A percentile compares a stretch with the other conserved stretches of the same genome.
These are phyloP conservation scores for Microdochium nivale DNA, from an alignment of 2,329 filamentous ascomycete species.

Conservation along the genomic window DNA sequence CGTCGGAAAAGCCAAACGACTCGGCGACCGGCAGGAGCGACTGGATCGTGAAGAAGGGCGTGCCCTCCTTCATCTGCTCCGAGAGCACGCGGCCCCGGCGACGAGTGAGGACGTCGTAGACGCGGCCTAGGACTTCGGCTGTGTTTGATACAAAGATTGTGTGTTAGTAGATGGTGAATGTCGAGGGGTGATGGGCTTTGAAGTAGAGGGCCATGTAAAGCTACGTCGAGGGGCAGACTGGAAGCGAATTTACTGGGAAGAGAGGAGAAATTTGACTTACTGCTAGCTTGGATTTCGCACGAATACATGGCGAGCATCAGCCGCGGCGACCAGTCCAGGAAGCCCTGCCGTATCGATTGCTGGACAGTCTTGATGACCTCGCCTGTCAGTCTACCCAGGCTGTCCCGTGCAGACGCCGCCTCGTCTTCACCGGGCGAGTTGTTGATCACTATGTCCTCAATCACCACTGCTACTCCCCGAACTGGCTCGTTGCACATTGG, in stretches of 20 bases:
- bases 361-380: slow-evolving; percentile 89
- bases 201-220: too few relatives aligned
- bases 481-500: slow-evolving; percentile 89
- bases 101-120: slow-evolving; percentile 96
- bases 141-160: slow-evolving; percentile 12
- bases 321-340: slow-evolving; percentile 94
- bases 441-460: slow-evolving; percentile 68
- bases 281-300: slow-evolving; percentile 93
- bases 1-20: slow-evolving; percentile 91
- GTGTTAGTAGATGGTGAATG: neutral
- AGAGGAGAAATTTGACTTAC: slow-evolving; percentile 34
- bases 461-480: slow-evolving; percentile 83
- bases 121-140: slow-evolving; percentile 87
- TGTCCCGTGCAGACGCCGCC: slow-evolving; percentile 49
- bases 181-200: too few relatives aligned
- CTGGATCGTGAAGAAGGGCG: slow-evolving; percentile 90
- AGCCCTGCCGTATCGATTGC: slow-evolving; percentile 72
- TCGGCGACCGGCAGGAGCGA: slow-evolving; percentile 85
- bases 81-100: slow-evolving; percentile 82
- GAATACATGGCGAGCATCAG: slow-evolving; percentile 96
- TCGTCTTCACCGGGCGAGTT: slow-evolving; percentile 34
- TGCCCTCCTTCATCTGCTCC: slow-evolving; percentile 89
- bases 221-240: too few relatives aligned
- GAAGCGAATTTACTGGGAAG: too few relatives aligned
- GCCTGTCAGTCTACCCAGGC: slow-evolving; percentile 73